A percentile compares a stretch with the other conserved stretches of the same genome.
phyloP scores from a whole-genome alignment of 2,329 filamentous ascomycete genomes.

The Aspergillus viridinutans region DNA sequence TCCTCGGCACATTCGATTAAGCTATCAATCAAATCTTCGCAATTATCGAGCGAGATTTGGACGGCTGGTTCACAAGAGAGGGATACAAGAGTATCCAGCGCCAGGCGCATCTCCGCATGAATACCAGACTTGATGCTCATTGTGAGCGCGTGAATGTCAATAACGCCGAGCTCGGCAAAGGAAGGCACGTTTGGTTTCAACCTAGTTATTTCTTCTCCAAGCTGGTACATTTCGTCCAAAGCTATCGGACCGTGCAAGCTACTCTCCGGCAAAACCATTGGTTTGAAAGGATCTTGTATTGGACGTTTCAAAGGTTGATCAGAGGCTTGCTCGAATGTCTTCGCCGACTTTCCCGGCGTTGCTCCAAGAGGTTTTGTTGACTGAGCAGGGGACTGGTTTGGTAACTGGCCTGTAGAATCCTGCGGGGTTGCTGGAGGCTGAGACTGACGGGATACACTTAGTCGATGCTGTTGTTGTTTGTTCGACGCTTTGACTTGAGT shows the following conservation, averaged over 20 bases:
- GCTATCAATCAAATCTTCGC: slow-evolving; percentile 84
- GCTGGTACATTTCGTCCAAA: slow-evolving; percentile 58
- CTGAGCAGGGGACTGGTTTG: slow-evolving; percentile 26
- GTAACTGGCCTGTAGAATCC: slow-evolving; percentile 25
- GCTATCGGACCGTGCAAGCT: slow-evolving; percentile 69
- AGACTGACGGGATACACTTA: slow-evolving; percentile 31
- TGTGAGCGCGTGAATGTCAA: slow-evolving; percentile 85
- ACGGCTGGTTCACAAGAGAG: slow-evolving; percentile 63
- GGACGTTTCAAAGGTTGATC: slow-evolving; percentile 34
- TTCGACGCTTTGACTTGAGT: slow-evolving; percentile 30
- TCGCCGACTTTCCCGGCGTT: slow-evolving; percentile 25
- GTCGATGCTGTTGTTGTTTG: slow-evolving; percentile 29
- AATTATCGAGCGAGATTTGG: slow-evolving; percentile 65
- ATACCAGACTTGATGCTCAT: slow-evolving; percentile 88
- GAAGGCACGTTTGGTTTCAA: slow-evolving; percentile 71
- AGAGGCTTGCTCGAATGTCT: slow-evolving; percentile 27
- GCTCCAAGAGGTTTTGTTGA: slow-evolving; percentile 23
- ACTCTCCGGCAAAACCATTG: slow-evolving; percentile 44
- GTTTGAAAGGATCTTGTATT: slow-evolving; percentile 45
- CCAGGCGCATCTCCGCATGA: slow-evolving; percentile 81
- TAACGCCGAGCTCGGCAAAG: slow-evolving; percentile 73
- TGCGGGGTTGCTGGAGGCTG: slow-evolving; percentile 28
- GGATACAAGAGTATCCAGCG: slow-evolving; percentile 75
- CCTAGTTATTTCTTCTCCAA: slow-evolving; percentile 63
- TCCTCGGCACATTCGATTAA: slow-evolving; percentile 88